Conservation (phyloP, 2,329 filamentous ascomycete species). For the Colletotrichum sp. region DNA sequence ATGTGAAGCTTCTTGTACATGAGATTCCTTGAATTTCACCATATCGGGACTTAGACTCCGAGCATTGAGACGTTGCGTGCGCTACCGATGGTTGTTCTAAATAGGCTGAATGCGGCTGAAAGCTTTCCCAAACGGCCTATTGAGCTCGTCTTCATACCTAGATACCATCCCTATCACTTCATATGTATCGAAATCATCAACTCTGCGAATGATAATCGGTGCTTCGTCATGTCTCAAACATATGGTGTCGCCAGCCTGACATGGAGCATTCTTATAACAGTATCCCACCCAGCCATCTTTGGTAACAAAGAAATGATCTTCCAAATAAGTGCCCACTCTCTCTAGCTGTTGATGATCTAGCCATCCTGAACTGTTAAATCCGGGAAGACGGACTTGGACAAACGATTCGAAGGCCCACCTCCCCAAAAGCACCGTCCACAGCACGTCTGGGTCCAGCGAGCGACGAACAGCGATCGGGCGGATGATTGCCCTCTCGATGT, state of each 20-base stretch:
- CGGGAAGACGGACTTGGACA: neutral
- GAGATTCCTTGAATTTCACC: too few species aligned
- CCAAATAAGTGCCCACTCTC: neutral
- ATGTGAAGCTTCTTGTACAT: too few species aligned
- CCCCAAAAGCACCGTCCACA: neutral
- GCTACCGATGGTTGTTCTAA: neutral
- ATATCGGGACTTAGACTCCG: too few species aligned
- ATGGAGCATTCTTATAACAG: neutral
- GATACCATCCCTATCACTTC: neutral
- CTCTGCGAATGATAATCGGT: neutral
- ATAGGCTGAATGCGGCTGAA: neutral
- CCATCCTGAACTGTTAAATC: neutral
- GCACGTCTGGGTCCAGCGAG: neutral
- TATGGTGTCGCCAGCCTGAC: neutral
- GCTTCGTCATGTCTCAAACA: neutral
- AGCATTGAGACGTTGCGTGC: too few species aligned
- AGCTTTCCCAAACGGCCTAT: neutral
- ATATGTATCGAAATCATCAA: neutral
- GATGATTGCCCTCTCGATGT: neutral
- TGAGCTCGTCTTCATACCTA: neutral
- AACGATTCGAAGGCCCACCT: neutral
- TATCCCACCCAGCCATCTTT: neutral
- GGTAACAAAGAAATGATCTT: neutral
- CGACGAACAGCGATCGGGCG: too few species aligned
- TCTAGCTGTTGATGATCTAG: neutral